These are phyloP conservation scores for Aureobasidium sp. DNA, from an alignment of 2,329 filamentous ascomycete species.

Conservation along the genomic window DNA sequence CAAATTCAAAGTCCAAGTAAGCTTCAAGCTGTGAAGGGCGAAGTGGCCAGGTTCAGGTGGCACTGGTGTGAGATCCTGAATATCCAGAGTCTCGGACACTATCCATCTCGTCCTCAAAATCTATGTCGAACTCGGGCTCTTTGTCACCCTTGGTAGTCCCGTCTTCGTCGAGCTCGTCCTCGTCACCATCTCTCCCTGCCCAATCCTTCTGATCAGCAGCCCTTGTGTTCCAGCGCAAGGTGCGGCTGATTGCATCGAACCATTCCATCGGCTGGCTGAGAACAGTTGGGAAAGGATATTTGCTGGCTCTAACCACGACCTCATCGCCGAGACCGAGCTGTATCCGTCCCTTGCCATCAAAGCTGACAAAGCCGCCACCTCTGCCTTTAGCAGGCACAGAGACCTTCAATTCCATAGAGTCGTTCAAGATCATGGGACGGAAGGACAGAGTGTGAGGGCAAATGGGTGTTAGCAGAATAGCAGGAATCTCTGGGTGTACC, in stretches of 20 bases:
- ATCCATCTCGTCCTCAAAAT: conserved; percentile 55
- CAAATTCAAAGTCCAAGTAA: too few species aligned
- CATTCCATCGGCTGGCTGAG: conserved; percentile 84
- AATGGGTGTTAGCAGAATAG: conserved; percentile 92
- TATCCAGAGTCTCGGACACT: conserved; percentile 29
- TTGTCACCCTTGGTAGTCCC: conserved; percentile 33
- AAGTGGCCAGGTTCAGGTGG: conserved; percentile 9
- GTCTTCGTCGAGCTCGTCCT: conserved; percentile 39
- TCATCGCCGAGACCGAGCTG: conserved; percentile 90
- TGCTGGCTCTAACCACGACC: conserved; percentile 90
- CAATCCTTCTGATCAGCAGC: conserved; percentile 88
- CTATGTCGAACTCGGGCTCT: conserved; percentile 81
- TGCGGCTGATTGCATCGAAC: conserved; percentile 92
- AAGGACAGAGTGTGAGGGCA: conserved; percentile 96
- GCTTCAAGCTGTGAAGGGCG: too few species aligned
- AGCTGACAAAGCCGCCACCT: conserved; percentile 91
- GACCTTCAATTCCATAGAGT: conserved; percentile 86
- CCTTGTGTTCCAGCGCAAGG: conserved; percentile 88
- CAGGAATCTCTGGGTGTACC: conserved; percentile 93
- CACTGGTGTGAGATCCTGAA: conserved; percentile 18
- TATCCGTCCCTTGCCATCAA: conserved; percentile 92
- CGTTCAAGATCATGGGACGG: conserved; percentile 93
- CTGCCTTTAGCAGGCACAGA: conserved; percentile 77
- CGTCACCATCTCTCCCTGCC: conserved; percentile 34
- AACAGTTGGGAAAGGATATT: conserved; percentile 96